phyloP scores from a whole-genome alignment of 768 basidiomycete species.

The Suillus spraguei region DNA sequence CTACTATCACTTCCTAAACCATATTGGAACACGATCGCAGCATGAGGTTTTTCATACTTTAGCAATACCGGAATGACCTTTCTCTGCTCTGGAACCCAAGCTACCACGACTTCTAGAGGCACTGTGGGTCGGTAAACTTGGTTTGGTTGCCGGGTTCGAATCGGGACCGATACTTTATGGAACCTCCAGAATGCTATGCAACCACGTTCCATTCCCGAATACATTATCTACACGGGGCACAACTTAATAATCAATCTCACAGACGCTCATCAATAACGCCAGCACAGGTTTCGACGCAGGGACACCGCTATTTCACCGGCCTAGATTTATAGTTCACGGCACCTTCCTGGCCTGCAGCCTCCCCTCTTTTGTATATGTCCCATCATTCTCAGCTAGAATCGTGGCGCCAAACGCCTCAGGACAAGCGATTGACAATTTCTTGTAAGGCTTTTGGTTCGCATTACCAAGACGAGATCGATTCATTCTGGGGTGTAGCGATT shows the following conservation, averaged over 20 bases:
- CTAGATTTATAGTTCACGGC: slow-evolving; percentile 7
- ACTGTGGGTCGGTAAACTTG: neutral
- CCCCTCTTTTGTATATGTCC: slow-evolving; percentile 6
- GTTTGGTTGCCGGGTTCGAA: neutral
- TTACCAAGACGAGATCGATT: neutral
- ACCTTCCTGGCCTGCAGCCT: neutral
- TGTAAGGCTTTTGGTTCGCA: slow-evolving; percentile 3
- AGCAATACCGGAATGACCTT: neutral
- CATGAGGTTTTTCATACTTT: slow-evolving; percentile 7
- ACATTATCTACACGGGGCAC: neutral
- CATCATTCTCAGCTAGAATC: slow-evolving; percentile 9
- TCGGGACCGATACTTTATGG: slow-evolving; percentile 1
- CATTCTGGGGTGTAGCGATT: slow-evolving; percentile 11
- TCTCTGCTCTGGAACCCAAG: slow-evolving; percentile 1
- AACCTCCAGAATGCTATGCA: neutral
- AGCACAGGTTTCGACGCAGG: slow-evolving; percentile 9
- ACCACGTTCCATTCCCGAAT: slow-evolving; percentile 5
- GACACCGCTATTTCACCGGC: slow-evolving; percentile 4
- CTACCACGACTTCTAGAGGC: slow-evolving; percentile 1
- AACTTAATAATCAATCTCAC: neutral
- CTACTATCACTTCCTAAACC: neutral
- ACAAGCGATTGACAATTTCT: slow-evolving; percentile 10
- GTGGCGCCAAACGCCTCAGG: slow-evolving; percentile 10
- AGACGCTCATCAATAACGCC: slow-evolving; percentile 7
- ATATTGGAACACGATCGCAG: slow-evolving; percentile 3